phyloP scores from a whole-genome alignment of 2,329 filamentous ascomycete genomes.

The Ophiostoma pallidulum region DNA sequence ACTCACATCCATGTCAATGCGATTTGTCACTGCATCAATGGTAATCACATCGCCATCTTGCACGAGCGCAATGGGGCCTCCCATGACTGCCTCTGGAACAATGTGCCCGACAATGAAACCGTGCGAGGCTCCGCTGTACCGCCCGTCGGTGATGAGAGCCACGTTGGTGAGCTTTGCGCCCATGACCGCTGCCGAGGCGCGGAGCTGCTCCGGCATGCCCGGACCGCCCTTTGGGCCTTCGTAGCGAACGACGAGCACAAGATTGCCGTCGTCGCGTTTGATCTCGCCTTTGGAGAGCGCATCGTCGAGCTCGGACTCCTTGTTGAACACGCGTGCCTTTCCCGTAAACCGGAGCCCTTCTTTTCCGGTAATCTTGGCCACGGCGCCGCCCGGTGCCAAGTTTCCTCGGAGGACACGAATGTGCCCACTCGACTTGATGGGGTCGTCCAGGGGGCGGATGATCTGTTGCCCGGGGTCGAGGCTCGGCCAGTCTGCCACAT shows the following conservation, averaged over 20 bases:
- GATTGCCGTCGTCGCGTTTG: conserved; percentile 51
- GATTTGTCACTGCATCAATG: conserved; percentile 76
- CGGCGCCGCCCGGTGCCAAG: conserved; percentile 77
- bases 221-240: conserved; percentile 90
- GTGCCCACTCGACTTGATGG: conserved; percentile 77
- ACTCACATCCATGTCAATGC: conserved; percentile 46
- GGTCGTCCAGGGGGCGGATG: conserved; percentile 62
- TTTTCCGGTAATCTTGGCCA: conserved; percentile 95
- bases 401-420: conserved; percentile 83
- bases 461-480: conserved; percentile 72
- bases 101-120: conserved; percentile 94
- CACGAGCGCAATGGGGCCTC: conserved; percentile 80
- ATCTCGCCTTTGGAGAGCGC: conserved; percentile 57
- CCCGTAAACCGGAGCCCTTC: conserved; percentile 78
- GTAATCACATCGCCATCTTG: conserved; percentile 71
- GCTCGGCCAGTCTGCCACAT: conserved; percentile 66
- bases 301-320: conserved; percentile 67
- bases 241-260: conserved; percentile 85
- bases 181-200: conserved; percentile 86
- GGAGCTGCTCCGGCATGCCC: conserved; percentile 93
- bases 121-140: conserved; percentile 81
- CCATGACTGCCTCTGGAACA: conserved; percentile 78
- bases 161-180: conserved; percentile 81
- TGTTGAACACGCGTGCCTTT: conserved; percentile 74
- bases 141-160: conserved; percentile 82